These are phyloP conservation scores for Pseudogymnoascus sp. DNA, from an alignment of 2,329 filamentous ascomycete species.

Conservation along the genomic window DNA sequence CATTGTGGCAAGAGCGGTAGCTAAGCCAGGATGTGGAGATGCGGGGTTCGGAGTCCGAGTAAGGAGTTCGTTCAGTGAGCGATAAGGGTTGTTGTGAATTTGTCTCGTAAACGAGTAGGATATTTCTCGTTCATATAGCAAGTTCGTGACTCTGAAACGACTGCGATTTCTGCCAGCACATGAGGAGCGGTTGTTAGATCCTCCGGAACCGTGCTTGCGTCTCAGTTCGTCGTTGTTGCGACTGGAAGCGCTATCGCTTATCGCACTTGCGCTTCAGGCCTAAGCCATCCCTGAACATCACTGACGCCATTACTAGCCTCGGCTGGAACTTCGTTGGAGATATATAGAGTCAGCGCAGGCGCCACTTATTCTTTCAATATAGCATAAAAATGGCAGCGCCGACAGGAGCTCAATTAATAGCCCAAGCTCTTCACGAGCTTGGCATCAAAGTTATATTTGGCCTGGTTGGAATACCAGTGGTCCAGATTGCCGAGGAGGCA, in stretches of 20 bases:
- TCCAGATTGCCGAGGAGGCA: conserved; percentile 48
- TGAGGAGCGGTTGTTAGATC: conserved; percentile 6
- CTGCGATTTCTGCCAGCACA: conserved; percentile 4
- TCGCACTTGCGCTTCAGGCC: not conserved
- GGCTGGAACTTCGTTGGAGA: not conserved
- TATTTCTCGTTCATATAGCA: not conserved
- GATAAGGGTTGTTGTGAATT: not conserved
- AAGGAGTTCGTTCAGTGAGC: not conserved
- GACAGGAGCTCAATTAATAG: conserved; percentile 22
- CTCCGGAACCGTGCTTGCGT: conserved; percentile 3
- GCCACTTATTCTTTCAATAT: conserved; percentile 3
- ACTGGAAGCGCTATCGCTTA: conserved; percentile 2
- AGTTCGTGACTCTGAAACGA: conserved; percentile 1
- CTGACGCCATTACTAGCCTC: conserved; percentile 6
- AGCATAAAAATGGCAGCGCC: conserved; percentile 3
- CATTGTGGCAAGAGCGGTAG: conserved; percentile 16
- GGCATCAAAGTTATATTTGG: conserved; percentile 25
- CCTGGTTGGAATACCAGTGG: conserved; percentile 34
- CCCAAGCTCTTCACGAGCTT: conserved; percentile 21
- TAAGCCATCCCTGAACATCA: conserved; percentile 1
- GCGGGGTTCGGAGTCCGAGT: conserved; percentile 4
- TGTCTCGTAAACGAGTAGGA: not conserved
- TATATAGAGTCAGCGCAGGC: not conserved
- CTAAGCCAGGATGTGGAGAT: not conserved
- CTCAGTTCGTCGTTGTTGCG: conserved; percentile 2